phyloP scores from a whole-genome alignment of 257 asterid species.

The Ilex aquifolium region DNA sequence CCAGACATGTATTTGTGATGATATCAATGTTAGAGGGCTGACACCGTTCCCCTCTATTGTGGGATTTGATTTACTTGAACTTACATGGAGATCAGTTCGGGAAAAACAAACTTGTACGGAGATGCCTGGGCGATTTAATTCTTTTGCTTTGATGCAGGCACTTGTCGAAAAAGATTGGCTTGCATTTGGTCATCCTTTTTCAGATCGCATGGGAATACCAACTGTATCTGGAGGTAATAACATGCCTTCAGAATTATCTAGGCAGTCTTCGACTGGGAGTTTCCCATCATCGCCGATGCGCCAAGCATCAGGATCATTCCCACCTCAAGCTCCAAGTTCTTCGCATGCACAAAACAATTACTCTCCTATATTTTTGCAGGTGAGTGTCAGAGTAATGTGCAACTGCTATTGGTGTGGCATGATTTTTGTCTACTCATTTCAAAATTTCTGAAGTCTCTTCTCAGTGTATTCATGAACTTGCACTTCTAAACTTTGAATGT shows the following conservation, averaged over 20 bases:
- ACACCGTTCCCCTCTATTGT: background rate
- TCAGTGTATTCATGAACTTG: too few species aligned
- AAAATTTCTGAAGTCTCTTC: background rate
- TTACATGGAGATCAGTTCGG: background rate
- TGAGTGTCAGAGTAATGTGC: conserved; percentile 14
- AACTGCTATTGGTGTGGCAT: background rate
- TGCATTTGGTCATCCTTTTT: conserved; percentile 99
- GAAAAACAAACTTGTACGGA: background rate
- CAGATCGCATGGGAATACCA: conserved; percentile 89
- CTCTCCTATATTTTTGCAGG: conserved; percentile 97
- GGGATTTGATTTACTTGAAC: background rate
- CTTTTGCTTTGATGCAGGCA: conserved; percentile 46
- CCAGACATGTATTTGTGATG: too few species aligned
- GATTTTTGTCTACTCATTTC: background rate
- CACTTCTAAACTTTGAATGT: too few species aligned
- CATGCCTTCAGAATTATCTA: conserved; percentile 58
- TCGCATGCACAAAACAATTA: conserved; percentile 78
- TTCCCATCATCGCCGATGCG: conserved; percentile 66
- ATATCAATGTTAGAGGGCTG: too few species aligned
- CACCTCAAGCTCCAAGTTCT: conserved; percentile 54
- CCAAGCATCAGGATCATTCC: conserved; percentile 53
- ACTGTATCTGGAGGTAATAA: conserved; percentile 62
- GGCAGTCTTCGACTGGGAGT: conserved; percentile 76
- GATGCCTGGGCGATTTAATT: background rate
- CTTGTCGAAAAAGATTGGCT: conserved; percentile 98